These are phyloP conservation scores for Spergularia azorica DNA, from an alignment of 179 eudicot species.

Conservation along the genomic window DNA sequence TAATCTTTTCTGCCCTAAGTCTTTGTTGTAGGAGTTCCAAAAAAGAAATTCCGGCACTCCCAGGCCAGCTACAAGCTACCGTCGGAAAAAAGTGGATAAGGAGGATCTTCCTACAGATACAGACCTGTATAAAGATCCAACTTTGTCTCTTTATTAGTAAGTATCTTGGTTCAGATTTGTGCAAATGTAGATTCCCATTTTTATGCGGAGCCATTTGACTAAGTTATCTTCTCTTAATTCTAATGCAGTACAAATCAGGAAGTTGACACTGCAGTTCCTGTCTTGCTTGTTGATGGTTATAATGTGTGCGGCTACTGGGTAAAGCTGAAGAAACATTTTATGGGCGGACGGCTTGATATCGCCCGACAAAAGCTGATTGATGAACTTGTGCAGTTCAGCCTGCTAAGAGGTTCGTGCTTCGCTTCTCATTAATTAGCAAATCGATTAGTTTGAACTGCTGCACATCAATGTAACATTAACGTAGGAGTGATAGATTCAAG, in stretches of 20 bases:
- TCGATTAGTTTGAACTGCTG: conserved; percentile 10
- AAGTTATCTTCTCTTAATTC: conserved; percentile 39
- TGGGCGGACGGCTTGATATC: conserved; percentile 76
- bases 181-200: conserved; percentile 8
- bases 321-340: conserved; percentile 93
- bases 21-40: conserved; percentile 61
- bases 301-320: conserved; percentile 98
- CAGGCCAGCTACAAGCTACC: conserved; percentile 89
- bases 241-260: conserved; percentile 78
- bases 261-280: conserved; percentile 73
- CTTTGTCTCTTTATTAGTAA: conserved; percentile 80
- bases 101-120: conserved; percentile 82
- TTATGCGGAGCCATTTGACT: conserved; percentile 20
- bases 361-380: conserved; percentile 94
- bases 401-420: conserved; percentile 79
- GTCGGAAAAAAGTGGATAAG: conserved; percentile 82
- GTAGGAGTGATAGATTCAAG: conserved; percentile 23
- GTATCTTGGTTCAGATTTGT: conserved; percentile 26
- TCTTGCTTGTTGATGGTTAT: conserved; percentile 98
- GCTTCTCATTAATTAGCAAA: conserved; percentile 22
- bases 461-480: conserved; percentile 3
- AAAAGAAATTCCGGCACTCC: conserved; percentile 59
- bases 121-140: conserved; percentile 75
- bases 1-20: not conserved
- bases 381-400: conserved; percentile 81